Percentiles rank a stretch among this genome's conserved stretches.
These are phyloP conservation scores for Arabidopsis lyrata DNA, from an alignment of 441 rosid genomes.

Conservation along the genomic window DNA sequence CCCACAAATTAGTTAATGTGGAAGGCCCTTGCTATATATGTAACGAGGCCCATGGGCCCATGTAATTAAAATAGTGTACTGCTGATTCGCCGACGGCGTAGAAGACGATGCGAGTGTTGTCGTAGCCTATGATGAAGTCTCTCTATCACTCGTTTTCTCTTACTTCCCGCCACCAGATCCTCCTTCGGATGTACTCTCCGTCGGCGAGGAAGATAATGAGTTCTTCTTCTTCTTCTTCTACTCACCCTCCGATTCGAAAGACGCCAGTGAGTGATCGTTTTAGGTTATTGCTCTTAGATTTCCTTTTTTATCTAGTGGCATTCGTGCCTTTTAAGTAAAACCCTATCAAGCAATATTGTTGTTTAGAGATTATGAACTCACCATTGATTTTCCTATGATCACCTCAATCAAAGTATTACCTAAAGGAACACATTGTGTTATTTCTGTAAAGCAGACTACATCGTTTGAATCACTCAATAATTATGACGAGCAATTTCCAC, in stretches of 20 bases:
- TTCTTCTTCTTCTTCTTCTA: not conserved
- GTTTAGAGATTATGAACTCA: not conserved
- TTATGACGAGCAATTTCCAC: slow-evolving; percentile 30
- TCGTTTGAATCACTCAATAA: not conserved
- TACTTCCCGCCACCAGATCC: not conserved
- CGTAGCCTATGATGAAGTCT: not conserved
- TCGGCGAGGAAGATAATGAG: not conserved
- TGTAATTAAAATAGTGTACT: not conserved
- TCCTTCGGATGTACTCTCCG: not conserved
- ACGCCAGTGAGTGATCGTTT: slow-evolving; percentile 14
- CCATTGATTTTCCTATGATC: too few species aligned
- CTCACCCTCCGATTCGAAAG: not conserved
- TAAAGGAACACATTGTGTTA: not conserved
- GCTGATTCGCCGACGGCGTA: slow-evolving; percentile 16
- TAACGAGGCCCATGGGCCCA: slow-evolving; percentile 32
- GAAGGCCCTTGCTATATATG: not conserved
- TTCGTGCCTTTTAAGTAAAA: too few species aligned
- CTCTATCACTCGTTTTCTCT: not conserved
- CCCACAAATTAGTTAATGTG: not conserved
- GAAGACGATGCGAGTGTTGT: not conserved
- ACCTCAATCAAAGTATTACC: too few species aligned
- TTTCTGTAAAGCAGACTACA: slow-evolving; percentile 9
- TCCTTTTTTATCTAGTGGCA: not conserved
- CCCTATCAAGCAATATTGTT: too few species aligned
- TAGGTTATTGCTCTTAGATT: too few species aligned